phyloP scores from a whole-genome alignment of 371 early-diverging fungal genomes.

The Caulochytrium protostelioides region DNA sequence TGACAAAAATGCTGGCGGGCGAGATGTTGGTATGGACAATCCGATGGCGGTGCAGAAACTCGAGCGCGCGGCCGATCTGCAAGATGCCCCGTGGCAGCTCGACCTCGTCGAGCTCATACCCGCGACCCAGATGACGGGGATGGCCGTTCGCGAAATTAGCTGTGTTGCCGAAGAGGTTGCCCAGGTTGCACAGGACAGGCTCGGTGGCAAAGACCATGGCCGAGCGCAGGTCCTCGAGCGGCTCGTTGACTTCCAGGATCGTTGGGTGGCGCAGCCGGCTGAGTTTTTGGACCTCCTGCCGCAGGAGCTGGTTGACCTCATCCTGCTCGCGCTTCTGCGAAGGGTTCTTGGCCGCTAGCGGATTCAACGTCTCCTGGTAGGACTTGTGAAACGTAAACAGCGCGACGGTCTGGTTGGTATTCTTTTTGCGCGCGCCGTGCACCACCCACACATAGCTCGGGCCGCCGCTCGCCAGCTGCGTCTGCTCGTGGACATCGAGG shows the following conservation, averaged over 20 bases:
- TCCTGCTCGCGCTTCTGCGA: constrained; percentile 20
- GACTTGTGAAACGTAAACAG: constrained; percentile 50
- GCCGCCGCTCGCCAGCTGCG: constrained; percentile 1
- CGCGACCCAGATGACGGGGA: constrained; percentile 8
- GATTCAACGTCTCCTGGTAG: constrained; percentile 31
- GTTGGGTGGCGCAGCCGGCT: constrained; percentile 63
- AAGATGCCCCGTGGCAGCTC: constrained; percentile 65
- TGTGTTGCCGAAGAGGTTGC: constrained; percentile 37
- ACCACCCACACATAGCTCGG: constrained; percentile 15
- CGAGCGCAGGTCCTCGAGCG: constrained; percentile 47
- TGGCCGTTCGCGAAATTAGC: constrained; percentile 18
- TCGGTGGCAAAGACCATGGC: constrained; percentile 50
- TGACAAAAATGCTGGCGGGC: constrained; percentile 54
- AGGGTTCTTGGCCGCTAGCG: constrained; percentile 25
- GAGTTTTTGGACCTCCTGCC: constrained; percentile 36
- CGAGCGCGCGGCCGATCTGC: constrained; percentile 27
- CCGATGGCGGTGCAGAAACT: constrained; percentile 15
- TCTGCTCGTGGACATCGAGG: constrained; percentile 5
- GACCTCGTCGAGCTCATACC: constrained; percentile 47
- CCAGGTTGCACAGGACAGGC: constrained; percentile 39
- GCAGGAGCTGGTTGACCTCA: constrained; percentile 32
- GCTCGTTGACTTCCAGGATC: constrained; percentile 58
- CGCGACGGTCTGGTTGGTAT: constrained; percentile 6
- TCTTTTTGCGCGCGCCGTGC: constrained; percentile 4
- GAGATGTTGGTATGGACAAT: constrained; percentile 56